Conservation (phyloP, 495 filamentous ascomycete genomes). For the Penicillium maclennaniae region DNA sequence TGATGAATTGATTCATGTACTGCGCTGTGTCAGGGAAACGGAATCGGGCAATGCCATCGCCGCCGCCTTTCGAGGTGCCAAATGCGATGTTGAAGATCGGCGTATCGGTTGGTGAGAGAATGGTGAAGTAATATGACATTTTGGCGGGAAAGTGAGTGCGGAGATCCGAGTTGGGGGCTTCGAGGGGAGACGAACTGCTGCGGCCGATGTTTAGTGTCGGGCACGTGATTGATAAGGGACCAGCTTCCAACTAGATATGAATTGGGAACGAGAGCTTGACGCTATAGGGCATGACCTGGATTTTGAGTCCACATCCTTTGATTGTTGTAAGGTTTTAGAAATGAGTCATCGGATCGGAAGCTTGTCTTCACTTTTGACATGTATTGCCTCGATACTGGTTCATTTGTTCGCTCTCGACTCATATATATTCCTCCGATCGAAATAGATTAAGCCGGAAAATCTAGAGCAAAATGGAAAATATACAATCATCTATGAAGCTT, state of each 20-base stretch:
- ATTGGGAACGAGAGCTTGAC: too few relatives aligned
- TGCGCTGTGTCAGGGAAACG: constrained; percentile 77
- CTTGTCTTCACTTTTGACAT: too few relatives aligned
- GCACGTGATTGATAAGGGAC: constrained; percentile 11
- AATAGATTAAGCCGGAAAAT: too few relatives aligned
- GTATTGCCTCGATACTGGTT: too few relatives aligned
- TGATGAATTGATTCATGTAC: constrained; percentile 95
- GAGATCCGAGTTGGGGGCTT: constrained; percentile 5
- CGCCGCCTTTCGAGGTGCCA: constrained; percentile 89
- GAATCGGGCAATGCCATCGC: constrained; percentile 79
- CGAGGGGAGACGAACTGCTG: constrained; percentile 5
- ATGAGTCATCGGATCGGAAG: too few relatives aligned
- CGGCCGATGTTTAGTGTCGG: not conserved
- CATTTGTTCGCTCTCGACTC: too few relatives aligned
- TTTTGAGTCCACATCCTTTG: too few relatives aligned
- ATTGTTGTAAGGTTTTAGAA: too few relatives aligned
- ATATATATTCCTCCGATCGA: too few relatives aligned
- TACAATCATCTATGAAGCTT: not conserved
- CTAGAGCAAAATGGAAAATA: not conserved
- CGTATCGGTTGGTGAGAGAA: constrained; percentile 89
- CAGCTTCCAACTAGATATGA: not conserved
- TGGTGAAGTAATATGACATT: constrained; percentile 97
- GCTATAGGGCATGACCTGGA: too few relatives aligned
- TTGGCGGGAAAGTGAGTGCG: constrained; percentile 15
- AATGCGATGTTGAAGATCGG: constrained; percentile 95